Evolutionary conservation across 2,329 filamentous ascomycete genomes (phyloP).

Genomic region (Diaporthe vexans): DNA sequence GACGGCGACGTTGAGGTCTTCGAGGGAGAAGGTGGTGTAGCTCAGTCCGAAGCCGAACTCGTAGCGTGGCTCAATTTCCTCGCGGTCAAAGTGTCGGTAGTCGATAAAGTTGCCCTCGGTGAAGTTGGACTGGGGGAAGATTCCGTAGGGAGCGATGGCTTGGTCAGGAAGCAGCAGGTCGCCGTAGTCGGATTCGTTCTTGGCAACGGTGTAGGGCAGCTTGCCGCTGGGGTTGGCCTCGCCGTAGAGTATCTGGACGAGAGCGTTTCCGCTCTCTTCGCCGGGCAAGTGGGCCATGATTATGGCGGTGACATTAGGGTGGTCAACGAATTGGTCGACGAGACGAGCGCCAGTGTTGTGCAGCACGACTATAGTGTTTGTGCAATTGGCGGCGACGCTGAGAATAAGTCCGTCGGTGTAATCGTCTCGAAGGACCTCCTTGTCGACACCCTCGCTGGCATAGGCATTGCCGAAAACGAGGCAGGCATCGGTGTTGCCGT

Average conservation of each 20-base stretch:
- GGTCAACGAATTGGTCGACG: constrained; percentile 72
- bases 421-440: constrained; percentile 74
- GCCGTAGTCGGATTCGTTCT: constrained; percentile 69
- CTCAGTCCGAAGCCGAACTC: constrained; percentile 71
- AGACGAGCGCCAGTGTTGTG: constrained; percentile 74
- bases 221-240: constrained; percentile 68
- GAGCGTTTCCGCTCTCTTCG: constrained; percentile 70
- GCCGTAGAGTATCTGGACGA: constrained; percentile 71
- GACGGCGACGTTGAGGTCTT: constrained; percentile 59
- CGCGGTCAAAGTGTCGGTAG: constrained; percentile 67
- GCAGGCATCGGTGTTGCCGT: constrained; percentile 72
- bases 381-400: constrained; percentile 70
- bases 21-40: constrained; percentile 64
- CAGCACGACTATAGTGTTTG: constrained; percentile 75
- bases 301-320: constrained; percentile 74
- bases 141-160: constrained; percentile 65
- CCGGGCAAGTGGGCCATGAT: constrained; percentile 76
- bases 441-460: constrained; percentile 79
- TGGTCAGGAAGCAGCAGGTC: constrained; percentile 49
- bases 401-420: constrained; percentile 71
- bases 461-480: constrained; percentile 77
- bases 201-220: constrained; percentile 73
- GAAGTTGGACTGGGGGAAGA: constrained; percentile 67
- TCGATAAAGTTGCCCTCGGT: constrained; percentile 66
- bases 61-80: constrained; percentile 63